A percentile compares a stretch with the other conserved stretches of the same genome.
phyloP scores from a whole-genome alignment of 1,139 yeast genomes.

The Kodamaea arcana region DNA sequence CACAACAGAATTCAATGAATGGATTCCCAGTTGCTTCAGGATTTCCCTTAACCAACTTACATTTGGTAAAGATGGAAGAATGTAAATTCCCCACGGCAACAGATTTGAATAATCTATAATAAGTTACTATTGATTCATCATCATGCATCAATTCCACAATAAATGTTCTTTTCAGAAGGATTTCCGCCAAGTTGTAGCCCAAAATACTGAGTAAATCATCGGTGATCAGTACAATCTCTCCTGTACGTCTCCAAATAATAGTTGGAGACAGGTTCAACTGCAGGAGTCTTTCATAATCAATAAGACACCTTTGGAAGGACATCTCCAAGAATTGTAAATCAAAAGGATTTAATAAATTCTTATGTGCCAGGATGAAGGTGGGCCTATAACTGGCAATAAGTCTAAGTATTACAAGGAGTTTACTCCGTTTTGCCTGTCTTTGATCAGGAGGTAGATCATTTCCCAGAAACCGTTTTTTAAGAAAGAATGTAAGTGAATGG shows the following conservation, averaged over 20 bases:
- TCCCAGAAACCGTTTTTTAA: constrained; percentile 51
- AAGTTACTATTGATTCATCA: constrained; percentile 42
- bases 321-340: constrained; percentile 65
- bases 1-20: constrained; percentile 51
- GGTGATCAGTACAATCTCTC: constrained; percentile 69
- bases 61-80: constrained; percentile 48
- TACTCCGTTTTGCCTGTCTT: constrained; percentile 37
- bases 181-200: constrained; percentile 48
- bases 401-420: constrained; percentile 53
- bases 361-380: constrained; percentile 68
- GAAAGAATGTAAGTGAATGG: constrained; percentile 54
- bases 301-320: constrained; percentile 62
- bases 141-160: constrained; percentile 49
- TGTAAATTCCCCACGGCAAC: constrained; percentile 49
- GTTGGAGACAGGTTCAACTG: constrained; percentile 63
- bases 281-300: constrained; percentile 61
- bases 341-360: constrained; percentile 57
- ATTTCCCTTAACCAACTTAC: constrained; percentile 33
- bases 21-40: constrained; percentile 12
- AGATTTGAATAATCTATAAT: constrained; percentile 44
- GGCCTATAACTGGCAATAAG: constrained; percentile 70
- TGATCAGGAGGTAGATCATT: constrained; percentile 27
- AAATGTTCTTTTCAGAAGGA: constrained; percentile 50
- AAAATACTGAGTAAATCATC: constrained; percentile 63
- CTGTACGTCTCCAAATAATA: constrained; percentile 74